These are phyloP conservation scores for Yarrowia sp. DNA, from an alignment of 805 yeast species.

Conservation along the genomic window DNA sequence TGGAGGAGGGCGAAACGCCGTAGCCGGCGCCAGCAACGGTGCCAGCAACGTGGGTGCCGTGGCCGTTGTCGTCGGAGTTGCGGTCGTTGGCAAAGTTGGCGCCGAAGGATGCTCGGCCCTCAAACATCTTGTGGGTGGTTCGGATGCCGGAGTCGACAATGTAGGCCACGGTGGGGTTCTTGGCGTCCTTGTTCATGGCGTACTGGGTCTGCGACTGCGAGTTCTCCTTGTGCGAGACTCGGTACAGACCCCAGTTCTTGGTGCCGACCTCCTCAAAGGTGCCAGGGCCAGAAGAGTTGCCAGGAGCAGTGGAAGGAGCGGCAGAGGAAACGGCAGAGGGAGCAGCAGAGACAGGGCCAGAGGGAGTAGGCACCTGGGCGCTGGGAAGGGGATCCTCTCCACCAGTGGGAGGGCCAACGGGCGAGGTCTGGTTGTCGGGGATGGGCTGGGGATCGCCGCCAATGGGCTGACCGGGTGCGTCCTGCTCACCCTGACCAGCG, in stretches of 20 bases:
- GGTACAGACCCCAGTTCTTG: slow-evolving; percentile 93
- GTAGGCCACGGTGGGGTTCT: slow-evolving; percentile 56
- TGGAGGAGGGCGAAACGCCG: slow-evolving; percentile 59
- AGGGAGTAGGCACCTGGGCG: neutral
- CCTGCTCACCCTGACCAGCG: neutral
- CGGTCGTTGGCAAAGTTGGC: slow-evolving; percentile 72
- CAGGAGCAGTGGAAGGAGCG: neutral
- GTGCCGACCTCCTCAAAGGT: slow-evolving; percentile 44
- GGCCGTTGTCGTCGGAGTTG: slow-evolving; percentile 84
- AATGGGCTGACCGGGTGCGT: neutral
- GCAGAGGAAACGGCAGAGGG: neutral
- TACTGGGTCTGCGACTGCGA: neutral
- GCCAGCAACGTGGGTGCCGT: slow-evolving; percentile 96
- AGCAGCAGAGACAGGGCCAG: neutral
- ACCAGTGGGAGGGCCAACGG: neutral
- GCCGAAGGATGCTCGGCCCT: slow-evolving; percentile 85
- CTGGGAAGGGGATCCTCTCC: neutral
- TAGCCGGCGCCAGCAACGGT: slow-evolving; percentile 48
- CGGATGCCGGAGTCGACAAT: slow-evolving; percentile 89
- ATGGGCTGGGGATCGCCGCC: neutral
- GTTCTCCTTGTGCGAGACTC: slow-evolving; percentile 54
- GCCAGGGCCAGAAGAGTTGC: neutral
- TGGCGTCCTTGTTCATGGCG: neutral
- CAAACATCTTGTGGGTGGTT: slow-evolving; percentile 71
- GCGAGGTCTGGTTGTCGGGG: neutral